Conservation (phyloP, 2,329 filamentous ascomycete genomes). For the Fusarium setosum region DNA sequence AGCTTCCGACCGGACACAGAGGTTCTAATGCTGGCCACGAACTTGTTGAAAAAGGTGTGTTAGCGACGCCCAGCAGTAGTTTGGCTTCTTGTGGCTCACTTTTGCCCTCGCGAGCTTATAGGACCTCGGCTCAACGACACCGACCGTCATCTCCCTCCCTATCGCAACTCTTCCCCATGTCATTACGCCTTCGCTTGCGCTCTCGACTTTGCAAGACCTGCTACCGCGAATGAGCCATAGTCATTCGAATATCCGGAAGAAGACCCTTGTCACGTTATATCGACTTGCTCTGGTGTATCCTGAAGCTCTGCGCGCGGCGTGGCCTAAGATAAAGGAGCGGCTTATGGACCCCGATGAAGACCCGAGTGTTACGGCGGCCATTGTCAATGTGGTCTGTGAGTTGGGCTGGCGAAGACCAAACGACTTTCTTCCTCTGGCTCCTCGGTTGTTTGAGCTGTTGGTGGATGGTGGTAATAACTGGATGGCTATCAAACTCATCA, state of each 20-base stretch:
- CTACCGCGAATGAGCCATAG: conserved; percentile 89
- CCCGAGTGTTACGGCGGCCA: conserved; percentile 91
- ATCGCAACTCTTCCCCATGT: conserved; percentile 93
- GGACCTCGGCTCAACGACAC: conserved; percentile 79
- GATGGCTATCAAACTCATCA: conserved; percentile 99
- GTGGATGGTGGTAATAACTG: conserved; percentile 96
- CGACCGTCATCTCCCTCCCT: conserved; percentile 84
- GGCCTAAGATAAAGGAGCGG: conserved; percentile 97
- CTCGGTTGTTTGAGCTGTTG: conserved; percentile 89
- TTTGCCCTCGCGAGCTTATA: conserved; percentile 6
- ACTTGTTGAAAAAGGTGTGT: conserved; percentile 89
- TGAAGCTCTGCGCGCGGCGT: conserved; percentile 89
- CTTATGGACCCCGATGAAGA: conserved; percentile 92
- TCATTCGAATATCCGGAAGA: conserved; percentile 88
- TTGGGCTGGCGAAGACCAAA: conserved; percentile 92
- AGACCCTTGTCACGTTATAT: conserved; percentile 95
- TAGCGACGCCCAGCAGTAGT: background rate
- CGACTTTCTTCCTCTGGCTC: conserved; percentile 92
- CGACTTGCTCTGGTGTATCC: conserved; percentile 95
- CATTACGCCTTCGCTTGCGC: conserved; percentile 90
- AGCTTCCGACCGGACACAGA: conserved; percentile 96
- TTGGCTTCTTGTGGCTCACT: background rate
- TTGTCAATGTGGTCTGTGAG: conserved; percentile 97
- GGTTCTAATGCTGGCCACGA: conserved; percentile 96
- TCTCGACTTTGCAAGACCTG: conserved; percentile 88